Evolutionary conservation across 2,329 filamentous ascomycete species (phyloP), one percentile per base, ranked within the genome.

Genomic region (Penicillium nordicum): DNA sequence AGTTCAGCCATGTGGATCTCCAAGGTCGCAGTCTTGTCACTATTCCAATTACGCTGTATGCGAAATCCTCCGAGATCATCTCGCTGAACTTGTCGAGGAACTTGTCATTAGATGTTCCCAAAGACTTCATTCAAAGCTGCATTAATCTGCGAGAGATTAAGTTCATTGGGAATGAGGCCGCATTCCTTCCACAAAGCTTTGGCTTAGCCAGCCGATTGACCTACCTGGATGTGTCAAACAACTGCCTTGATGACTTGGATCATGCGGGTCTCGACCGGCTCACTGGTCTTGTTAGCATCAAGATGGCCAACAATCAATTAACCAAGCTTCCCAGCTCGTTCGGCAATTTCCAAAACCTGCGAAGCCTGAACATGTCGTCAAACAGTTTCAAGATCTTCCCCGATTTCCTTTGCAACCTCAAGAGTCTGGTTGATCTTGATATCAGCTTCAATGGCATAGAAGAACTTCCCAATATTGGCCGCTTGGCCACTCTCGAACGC

Each of bases 81-180:
- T 95, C 92, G 0, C 82, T 99, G 38, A 97, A 99, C 69, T 80
- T 99, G 10, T 97, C 94, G 1, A 85, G 90, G 37, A 99, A 99
- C 66, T 78, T 97, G 43, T 94, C 92, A 0, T 81, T 99, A 29
- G 91, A 97, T 66, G 87, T 99, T 14, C 94, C 94, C 0, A 91
- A 92, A 69, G 94, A 99, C 73, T 99, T 99, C 70, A 92, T 99
- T 53, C 91, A 96, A 71, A 89, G 90, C 29, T 99, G 94, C 76
- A 86, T 88, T 64, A 92, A 93, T 68, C 79, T 99, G 21, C 86
- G 93, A 49, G 94, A 99, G 72, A 94, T 99, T 80, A 96, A 95
- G 69, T 99, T 89, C 74, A 92, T 90, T 65, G 93, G 92, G 69
- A 97, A 97, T 67, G 94, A 99, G 72, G 90, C 92, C 3, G 87